Base-by-base conservation (phyloP, 306 rosid genomes). In the Gastrolobium villosum region DNA sequence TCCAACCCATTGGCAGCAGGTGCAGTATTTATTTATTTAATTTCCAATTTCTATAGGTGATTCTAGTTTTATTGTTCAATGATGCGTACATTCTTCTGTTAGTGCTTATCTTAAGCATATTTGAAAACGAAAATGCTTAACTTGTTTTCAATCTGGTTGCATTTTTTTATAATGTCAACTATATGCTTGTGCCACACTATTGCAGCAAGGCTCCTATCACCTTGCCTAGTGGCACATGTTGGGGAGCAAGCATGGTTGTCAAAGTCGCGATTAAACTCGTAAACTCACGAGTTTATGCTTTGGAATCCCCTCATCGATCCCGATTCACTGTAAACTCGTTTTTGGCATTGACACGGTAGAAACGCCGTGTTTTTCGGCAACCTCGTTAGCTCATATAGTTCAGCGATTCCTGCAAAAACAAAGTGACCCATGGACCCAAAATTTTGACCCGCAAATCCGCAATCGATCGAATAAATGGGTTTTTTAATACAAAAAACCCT, bases 1-100 rank as follows among this genome's bases (percentile, higher is more conserved):
- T 75, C 99, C 98, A 71, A 95, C 99, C 15, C 99, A 95, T 82
- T 95, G 99, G 99, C 99, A 95, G 82, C 99, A 95, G 99, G 99
- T 95, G 78, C 76, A 14, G 30, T 72, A 13, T 52, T 60, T 75
- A 11, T 70, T 6, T 15, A 45, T 63, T 30, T 37, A 10, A 53
- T 64, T 68, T 74, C 71, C 48, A 63, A n/a, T 67, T 81, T 50
- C 32, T 48, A 7, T 45, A 10, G 66, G 78, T 62, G 13, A 63
- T 78, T 68, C 61, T 61, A 55, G 52, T 59, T 70, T 80, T 26
- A 37, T 71, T 74, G 53, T 40, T 53, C 26, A 26, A 36, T 50
- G 10, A 44, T 46, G 52, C 31, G 54, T 61, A 53, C 50, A 49
- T 77, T 31, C 71, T 69, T 44, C 36, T 46, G 10, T 55, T 32